Evolutionary conservation across 306 rosid species (phyloP), one percentile per base, ranked within the genome.

Genomic region (Neltuma alba): DNA sequence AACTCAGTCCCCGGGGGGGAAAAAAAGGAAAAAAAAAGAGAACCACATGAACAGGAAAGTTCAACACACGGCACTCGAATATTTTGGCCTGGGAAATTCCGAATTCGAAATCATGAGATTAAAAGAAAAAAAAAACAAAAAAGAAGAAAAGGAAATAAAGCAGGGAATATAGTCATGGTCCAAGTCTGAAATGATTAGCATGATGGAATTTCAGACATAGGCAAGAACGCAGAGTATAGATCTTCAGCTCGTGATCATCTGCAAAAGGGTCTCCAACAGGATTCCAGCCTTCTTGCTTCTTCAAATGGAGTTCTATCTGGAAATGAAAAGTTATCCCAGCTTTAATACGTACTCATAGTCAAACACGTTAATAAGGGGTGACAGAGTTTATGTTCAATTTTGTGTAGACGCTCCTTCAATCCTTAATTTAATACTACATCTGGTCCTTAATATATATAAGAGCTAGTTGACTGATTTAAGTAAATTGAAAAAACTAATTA

Each of bases 161-260:
- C 3, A 38, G 20, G 52, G n/a, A 44, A 76, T 33, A 72, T 12
- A 28, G 27, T 44, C 37, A 10, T 47, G 57, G 74, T 79, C 83
- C 76, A 79, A 69, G 40, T 60, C 76, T 75, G 78, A 83, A 74
- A 83, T 79, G 78, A 79, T 83, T 83, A 62, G 38, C 48, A 38
- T 30, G 38, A n/a, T 3, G 54, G 45, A 31, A 62, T 63, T 74
- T 41, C 50, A 58, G 76, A 74, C 40, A 72, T 54, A 58, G 8
- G 74, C 41, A 28, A 60, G n/a, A 50, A 48, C 45, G 40, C 64
- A 75, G 55, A 79, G 55, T 12, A 60, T 67, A 37, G 74, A 60
- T 79, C 67, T 83, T 79, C 73, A 75, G 64, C 81, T 79, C 74
- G 75, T 79, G 80, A 74, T 83, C 78, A 68, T 69, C 80, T 79